These are phyloP conservation scores for Lodderomyces pseudojiufengensis DNA, from an alignment of 1,139 yeast species.

Conservation along the genomic window DNA sequence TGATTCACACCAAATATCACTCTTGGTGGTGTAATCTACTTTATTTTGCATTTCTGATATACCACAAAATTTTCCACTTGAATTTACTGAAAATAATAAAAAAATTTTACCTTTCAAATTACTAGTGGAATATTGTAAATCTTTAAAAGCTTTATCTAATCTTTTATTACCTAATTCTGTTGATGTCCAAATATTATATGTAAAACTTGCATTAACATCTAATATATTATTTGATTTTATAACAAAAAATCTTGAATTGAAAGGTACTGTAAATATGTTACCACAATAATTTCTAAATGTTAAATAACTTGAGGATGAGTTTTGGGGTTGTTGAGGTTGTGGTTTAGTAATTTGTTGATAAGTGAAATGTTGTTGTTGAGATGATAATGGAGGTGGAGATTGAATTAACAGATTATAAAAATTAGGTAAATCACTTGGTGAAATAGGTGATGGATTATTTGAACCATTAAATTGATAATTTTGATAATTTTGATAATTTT, in stretches of 20 bases:
- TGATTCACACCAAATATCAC: constrained; percentile 48
- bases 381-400: neutral
- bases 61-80: constrained; percentile 60
- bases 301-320: constrained; percentile 6
- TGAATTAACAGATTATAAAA: no score
- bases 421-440: no score
- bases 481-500: no score
- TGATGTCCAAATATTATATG: constrained; percentile 55
- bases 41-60: constrained; percentile 52
- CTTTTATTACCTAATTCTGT: constrained; percentile 55
- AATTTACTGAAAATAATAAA: constrained; percentile 56
- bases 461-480: no score
- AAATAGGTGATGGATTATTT: no score
- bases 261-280: constrained; percentile 15
- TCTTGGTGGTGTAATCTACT: constrained; percentile 32
- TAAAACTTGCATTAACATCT: constrained; percentile 49
- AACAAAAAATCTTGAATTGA: constrained; percentile 45
- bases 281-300: constrained; percentile 24
- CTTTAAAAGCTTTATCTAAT: constrained; percentile 29
- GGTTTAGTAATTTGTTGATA: no score
- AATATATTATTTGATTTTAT: constrained; percentile 50
- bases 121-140: constrained; percentile 14
- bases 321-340: constrained; percentile 1
- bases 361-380: constrained; percentile 2
- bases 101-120: constrained; percentile 30